A percentile compares a stretch with the other conserved stretches of the same genome.
These are phyloP conservation scores for Naganishia sp. DNA, from an alignment of 1,284 basidiomycete species.

Conservation along the genomic window DNA sequence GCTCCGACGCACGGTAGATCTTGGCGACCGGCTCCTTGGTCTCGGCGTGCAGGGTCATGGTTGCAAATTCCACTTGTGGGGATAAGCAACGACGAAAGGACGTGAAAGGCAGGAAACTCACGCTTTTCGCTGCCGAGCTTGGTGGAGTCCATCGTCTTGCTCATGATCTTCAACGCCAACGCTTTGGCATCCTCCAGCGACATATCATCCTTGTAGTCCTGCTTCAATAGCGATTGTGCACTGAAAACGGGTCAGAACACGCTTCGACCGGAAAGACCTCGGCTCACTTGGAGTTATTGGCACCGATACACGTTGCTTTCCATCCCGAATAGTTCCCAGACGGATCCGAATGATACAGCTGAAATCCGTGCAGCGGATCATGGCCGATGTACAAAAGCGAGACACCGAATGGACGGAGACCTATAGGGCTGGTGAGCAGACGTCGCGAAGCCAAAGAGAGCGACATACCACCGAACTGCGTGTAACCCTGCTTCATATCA, in stretches of 20 bases:
- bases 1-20: conserved; percentile 88
- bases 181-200: conserved; percentile 86
- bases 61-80: conserved; percentile 98
- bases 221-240: conserved; percentile 85
- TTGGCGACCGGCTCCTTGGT: conserved; percentile 83
- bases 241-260: conserved; percentile 54
- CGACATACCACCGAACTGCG: conserved; percentile 84
- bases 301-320: conserved; percentile 98
- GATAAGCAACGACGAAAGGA: conserved; percentile 14
- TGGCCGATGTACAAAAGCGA: conserved; percentile 95
- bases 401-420: conserved; percentile 96
- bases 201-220: conserved; percentile 98
- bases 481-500: conserved; percentile 98
- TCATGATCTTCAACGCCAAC: conserved; percentile 90
- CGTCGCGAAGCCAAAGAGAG: background rate
- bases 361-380: conserved; percentile 94
- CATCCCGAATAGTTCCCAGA: conserved; percentile 98
- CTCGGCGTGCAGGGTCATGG: conserved; percentile 76
- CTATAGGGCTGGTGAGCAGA: conserved; percentile 52
- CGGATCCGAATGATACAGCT: conserved; percentile 97
- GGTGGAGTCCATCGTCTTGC: conserved; percentile 99
- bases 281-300: conserved; percentile 76
- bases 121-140: conserved; percentile 92
- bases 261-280: background rate
- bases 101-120: conserved; percentile 54